Base-by-base conservation (phyloP, 2,329 filamentous ascomycete species). In the Claviceps monticola region DNA sequence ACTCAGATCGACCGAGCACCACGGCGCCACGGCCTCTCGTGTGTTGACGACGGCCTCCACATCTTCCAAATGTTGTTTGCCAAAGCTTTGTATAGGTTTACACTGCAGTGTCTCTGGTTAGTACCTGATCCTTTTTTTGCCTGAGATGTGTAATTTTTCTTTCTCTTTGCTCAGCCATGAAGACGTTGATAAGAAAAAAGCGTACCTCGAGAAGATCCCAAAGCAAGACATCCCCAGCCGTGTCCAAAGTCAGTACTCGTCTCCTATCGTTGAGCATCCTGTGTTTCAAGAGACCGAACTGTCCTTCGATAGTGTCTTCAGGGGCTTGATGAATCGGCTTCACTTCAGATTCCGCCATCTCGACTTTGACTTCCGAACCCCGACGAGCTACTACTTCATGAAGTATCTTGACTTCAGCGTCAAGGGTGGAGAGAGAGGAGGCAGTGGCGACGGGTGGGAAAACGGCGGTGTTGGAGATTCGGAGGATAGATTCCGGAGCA, bases 231-330 rank as follows among this genome's bases (percentile, higher is more conserved):
- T 98, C 93, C 16, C 93, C 93, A 1, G 91, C 90, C 2, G 93
- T 96, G 66, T 98, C 93, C 50, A 95, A 72, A 0, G 93, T 98
- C 57, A 98, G 72, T 4, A 94, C 90, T 54, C 89, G 80, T 62
- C 87, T 84, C 58, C 91, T 79, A 64, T 98, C 91, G 66, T 95
- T 97, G 55, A 98, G 74, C 59, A 97, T 76, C 60, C 85, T 83
- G 66, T 96, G 87, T 67, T 97, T 98, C 55, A 97, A 88, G 50
- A 98, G 71, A 9, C 93, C 93, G 68, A 95, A 91, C 61, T 96
- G 90, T 1, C 93, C 93, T 67, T 96, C 89, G 47, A 98, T 93
- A 0, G 86, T 88, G 64, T 91, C 87, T 56, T 83, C 80, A 1
- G 85, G 84, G 51, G 83, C 65, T 50, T 80, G 73, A 59, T 86